phyloP scores from a whole-genome alignment of 345 rosid genomes.

The Arabis alpina region DNA sequence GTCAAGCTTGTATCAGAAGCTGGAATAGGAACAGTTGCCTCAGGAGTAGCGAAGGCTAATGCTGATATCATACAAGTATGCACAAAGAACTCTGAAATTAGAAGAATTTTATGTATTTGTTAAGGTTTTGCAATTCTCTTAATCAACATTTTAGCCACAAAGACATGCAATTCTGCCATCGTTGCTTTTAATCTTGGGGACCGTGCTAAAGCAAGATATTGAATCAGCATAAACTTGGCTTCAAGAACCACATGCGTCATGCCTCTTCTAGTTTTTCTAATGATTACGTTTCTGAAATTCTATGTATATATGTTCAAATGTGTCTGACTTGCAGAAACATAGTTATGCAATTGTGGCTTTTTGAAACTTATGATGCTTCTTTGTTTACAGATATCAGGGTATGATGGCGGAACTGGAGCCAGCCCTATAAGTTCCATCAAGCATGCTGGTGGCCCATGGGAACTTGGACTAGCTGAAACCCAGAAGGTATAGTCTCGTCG shows the following conservation, averaged over 20 bases:
- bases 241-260: conserved; percentile 1
- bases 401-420: conserved; percentile 99
- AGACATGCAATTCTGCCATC: conserved; percentile 17
- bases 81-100: neutral
- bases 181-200: conserved; percentile 12
- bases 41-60: conserved; percentile 98
- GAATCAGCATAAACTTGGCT: conserved; percentile 7
- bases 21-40: conserved; percentile 98
- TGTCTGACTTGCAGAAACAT: conserved; percentile 21
- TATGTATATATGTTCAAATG: conserved; percentile 15
- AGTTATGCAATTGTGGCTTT: conserved; percentile 10
- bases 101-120: conserved; percentile 2
- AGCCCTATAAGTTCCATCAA: conserved; percentile 98
- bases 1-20: conserved; percentile 98
- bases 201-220: conserved; percentile 3
- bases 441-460: conserved; percentile 99
- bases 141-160: conserved; percentile 6
- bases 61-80: conserved; percentile 95
- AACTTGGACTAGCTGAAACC: conserved; percentile 92
- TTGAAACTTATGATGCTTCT: conserved; percentile 16
- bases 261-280: conserved; percentile 11
- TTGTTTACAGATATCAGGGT: conserved; percentile 86
- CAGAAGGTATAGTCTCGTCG: conserved; percentile 60
- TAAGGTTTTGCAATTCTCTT: neutral
- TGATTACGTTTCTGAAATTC: neutral